phyloP scores from a whole-genome alignment of 1,284 basidiomycete species.

The Coniferiporia weirii region DNA sequence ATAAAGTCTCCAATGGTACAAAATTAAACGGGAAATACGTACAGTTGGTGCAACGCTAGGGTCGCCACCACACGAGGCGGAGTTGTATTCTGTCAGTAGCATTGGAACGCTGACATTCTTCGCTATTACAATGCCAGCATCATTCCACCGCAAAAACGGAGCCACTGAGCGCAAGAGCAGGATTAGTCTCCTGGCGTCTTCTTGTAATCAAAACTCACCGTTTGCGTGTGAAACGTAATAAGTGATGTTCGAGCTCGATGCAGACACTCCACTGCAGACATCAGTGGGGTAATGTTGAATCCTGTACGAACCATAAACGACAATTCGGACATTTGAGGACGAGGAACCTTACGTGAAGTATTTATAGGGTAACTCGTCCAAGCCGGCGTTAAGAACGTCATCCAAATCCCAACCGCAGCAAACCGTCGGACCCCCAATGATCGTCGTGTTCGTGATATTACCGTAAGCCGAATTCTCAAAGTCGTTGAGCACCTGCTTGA shows the following conservation, averaged over 20 bases:
- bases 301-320: slow-evolving; percentile 21
- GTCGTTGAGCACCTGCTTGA: slow-evolving; percentile 28
- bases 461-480: slow-evolving; percentile 33
- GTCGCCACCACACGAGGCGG: slow-evolving; percentile 61
- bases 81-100: slow-evolving; percentile 64
- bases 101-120: slow-evolving; percentile 32
- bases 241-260: slow-evolving; percentile 21
- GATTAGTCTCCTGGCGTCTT: not conserved
- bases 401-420: slow-evolving; percentile 45
- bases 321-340: not conserved
- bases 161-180: slow-evolving; percentile 20
- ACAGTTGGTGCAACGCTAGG: slow-evolving; percentile 40
- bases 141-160: slow-evolving; percentile 40
- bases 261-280: slow-evolving; percentile 19
- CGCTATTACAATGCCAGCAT: slow-evolving; percentile 30
- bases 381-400: slow-evolving; percentile 32
- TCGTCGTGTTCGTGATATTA: slow-evolving; percentile 34
- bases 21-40: not conserved
- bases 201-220: not conserved
- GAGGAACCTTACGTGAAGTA: slow-evolving; percentile 39
- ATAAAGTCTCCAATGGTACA: no score
- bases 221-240: slow-evolving; percentile 30
- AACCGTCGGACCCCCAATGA: slow-evolving; percentile 44
- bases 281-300: slow-evolving; percentile 23
- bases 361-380: slow-evolving; percentile 34